phyloP scores from a whole-genome alignment of 2,329 filamentous ascomycete species.

The Penicillium sp. region DNA sequence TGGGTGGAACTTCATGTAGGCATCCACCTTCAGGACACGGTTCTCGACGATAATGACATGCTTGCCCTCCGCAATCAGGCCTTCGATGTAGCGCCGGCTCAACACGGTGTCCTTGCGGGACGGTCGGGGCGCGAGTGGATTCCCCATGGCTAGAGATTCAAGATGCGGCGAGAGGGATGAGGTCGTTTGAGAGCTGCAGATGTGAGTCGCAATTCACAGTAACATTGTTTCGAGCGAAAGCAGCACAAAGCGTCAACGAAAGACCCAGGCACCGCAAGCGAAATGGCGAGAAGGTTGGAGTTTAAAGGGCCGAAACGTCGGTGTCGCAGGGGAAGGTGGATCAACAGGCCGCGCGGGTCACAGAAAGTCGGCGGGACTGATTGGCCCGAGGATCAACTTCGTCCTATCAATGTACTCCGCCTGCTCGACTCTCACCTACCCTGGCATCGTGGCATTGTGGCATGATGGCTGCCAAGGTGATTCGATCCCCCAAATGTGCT shows the following conservation, averaged over 20 bases:
- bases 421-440: too few species aligned
- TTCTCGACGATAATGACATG: slow-evolving; percentile 77
- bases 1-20: slow-evolving; percentile 85
- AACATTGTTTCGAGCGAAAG: too few species aligned
- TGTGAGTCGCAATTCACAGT: not conserved
- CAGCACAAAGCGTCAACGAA: too few species aligned
- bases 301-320: too few species aligned
- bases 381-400: too few species aligned
- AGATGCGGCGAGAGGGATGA: not conserved
- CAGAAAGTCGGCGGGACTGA: too few species aligned
- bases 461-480: slow-evolving; percentile 21
- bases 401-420: too few species aligned
- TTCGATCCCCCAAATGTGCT: not conserved
- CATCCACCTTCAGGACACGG: slow-evolving; percentile 80
- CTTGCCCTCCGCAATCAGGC: slow-evolving; percentile 75
- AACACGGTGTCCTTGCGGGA: slow-evolving; percentile 51
- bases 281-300: too few species aligned
- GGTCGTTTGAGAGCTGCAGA: not conserved
- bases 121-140: slow-evolving; percentile 19
- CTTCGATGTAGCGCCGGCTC: slow-evolving; percentile 68
- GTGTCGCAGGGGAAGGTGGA: too few species aligned
- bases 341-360: too few species aligned
- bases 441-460: too few species aligned
- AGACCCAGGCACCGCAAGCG: too few species aligned
- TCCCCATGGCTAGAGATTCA: slow-evolving; percentile 17